Evolutionary conservation across 2,329 filamentous ascomycete species (phyloP).

Genomic region (Fusarium nurragi): DNA sequence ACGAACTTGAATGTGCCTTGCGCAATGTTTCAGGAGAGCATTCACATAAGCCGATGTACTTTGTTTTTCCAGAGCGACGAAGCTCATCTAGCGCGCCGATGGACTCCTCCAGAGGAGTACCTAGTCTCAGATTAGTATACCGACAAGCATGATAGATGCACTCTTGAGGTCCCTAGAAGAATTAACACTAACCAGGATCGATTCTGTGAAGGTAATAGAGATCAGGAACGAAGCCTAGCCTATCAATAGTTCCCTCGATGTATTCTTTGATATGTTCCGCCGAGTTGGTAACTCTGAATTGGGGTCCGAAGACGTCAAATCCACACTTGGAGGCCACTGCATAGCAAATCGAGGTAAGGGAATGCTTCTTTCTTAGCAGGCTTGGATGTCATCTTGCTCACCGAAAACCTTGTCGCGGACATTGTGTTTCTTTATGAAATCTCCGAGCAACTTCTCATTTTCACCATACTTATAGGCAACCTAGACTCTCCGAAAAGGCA

Average conservation of each 20-base stretch:
- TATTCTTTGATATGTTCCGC: neutral
- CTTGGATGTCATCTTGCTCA: neutral
- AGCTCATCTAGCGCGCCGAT: neutral
- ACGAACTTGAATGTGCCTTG: neutral
- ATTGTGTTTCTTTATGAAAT: neutral
- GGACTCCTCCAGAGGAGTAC: neutral
- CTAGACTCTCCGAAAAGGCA: neutral
- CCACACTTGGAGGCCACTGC: neutral
- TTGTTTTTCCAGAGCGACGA: neutral
- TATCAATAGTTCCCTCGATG: neutral
- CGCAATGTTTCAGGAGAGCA: neutral
- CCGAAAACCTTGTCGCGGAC: neutral
- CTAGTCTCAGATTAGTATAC: neutral
- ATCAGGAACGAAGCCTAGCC: neutral
- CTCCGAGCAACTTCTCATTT: neutral
- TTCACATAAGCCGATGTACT: neutral
- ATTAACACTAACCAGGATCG: neutral
- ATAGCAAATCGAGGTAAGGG: neutral
- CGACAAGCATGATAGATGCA: neutral
- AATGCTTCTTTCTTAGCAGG: no score
- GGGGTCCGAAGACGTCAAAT: neutral
- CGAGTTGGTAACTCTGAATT: neutral
- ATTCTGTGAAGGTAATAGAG: neutral
- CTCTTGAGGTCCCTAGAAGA: neutral
- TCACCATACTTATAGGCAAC: neutral